Percentiles rank a stretch among this genome's conserved stretches.
phyloP scores from a whole-genome alignment of 352 stramenopile genomes.

The Elongisporangium prolatum region DNA sequence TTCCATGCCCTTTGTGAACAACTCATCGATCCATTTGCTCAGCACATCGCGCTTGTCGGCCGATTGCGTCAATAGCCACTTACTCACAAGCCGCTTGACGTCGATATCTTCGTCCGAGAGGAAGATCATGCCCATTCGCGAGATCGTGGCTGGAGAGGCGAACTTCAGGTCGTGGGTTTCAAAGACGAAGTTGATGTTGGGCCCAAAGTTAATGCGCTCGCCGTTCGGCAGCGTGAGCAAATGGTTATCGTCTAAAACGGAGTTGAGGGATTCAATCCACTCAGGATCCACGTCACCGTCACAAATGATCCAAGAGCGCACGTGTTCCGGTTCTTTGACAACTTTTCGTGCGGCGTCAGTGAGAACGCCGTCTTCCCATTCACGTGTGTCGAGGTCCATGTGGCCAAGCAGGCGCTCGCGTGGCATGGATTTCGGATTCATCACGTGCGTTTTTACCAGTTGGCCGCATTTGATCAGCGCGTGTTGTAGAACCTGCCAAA shows the following conservation, averaged over 20 bases:
- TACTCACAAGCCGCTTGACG: constrained; percentile 69
- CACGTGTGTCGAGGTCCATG: constrained; percentile 94
- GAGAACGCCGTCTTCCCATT: constrained; percentile 95
- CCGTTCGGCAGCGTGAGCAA: constrained; percentile 95
- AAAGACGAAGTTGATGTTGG: constrained; percentile 97
- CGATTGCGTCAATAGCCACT: constrained; percentile 69
- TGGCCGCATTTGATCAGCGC: constrained; percentile 82
- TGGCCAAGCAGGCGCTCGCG: constrained; percentile 87
- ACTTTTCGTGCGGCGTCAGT: constrained; percentile 89
- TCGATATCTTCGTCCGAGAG: constrained; percentile 90
- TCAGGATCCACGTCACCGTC: constrained; percentile 95
- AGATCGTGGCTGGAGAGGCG: constrained; percentile 95
- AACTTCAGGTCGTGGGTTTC: constrained; percentile 94
- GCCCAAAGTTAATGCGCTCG: constrained; percentile 93
- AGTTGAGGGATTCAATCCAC: constrained; percentile 97
- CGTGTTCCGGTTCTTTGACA: constrained; percentile 85
- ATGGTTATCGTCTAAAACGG: constrained; percentile 95
- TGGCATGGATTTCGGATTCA: constrained; percentile 96
- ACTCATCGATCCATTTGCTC: constrained; percentile 88
- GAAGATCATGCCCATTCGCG: constrained; percentile 97
- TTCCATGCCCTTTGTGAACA: constrained; percentile 87
- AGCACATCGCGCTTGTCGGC: constrained; percentile 52
- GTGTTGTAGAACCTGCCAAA: constrained; percentile 92
- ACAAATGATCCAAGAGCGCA: constrained; percentile 94
- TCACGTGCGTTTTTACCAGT: constrained; percentile 91